Conservation (phyloP, 2,329 filamentous ascomycete species). For the Ustilaginoidea virens region DNA sequence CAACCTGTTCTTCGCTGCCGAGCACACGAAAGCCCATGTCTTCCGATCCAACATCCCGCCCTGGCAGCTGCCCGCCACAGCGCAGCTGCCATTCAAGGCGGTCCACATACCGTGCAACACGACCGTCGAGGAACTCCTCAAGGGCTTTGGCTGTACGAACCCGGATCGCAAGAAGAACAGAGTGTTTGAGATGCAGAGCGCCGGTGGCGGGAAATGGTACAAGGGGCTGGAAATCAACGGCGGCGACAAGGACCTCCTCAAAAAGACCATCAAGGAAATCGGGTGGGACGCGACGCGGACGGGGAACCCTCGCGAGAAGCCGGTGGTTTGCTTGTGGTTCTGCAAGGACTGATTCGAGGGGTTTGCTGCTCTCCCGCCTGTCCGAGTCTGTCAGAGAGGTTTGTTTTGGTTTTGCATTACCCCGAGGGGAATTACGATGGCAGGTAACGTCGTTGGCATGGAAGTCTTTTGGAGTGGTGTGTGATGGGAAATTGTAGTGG, state of each 20-base stretch:
- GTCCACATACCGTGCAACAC: constrained; percentile 36
- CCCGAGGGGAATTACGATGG: too few relatives aligned
- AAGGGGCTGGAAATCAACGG: constrained; percentile 36
- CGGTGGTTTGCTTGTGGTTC: constrained; percentile 45
- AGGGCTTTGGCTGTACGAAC: constrained; percentile 42
- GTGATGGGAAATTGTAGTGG: too few relatives aligned
- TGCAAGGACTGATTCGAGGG: constrained; percentile 35
- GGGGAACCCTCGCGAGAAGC: constrained; percentile 30
- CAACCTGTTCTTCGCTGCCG: constrained; percentile 43
- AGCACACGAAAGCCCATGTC: constrained; percentile 45
- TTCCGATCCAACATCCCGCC: constrained; percentile 35
- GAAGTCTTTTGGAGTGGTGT: too few relatives aligned
- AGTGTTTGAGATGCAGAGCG: constrained; percentile 39
- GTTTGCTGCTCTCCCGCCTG: too few relatives aligned
- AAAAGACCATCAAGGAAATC: constrained; percentile 35
- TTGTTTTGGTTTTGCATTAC: too few relatives aligned
- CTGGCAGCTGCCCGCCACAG: constrained; percentile 32
- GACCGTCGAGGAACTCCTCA: constrained; percentile 39
- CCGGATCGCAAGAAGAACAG: constrained; percentile 33
- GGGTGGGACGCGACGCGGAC: constrained; percentile 42
- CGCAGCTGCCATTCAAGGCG: constrained; percentile 29
- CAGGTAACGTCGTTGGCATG: too few relatives aligned
- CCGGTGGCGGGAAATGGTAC: constrained; percentile 43
- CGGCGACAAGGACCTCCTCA: constrained; percentile 30
- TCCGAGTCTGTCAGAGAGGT: too few relatives aligned